Base-by-base conservation (phyloP, 2,329 filamentous ascomycete species). In the Calonectria honghensis region DNA sequence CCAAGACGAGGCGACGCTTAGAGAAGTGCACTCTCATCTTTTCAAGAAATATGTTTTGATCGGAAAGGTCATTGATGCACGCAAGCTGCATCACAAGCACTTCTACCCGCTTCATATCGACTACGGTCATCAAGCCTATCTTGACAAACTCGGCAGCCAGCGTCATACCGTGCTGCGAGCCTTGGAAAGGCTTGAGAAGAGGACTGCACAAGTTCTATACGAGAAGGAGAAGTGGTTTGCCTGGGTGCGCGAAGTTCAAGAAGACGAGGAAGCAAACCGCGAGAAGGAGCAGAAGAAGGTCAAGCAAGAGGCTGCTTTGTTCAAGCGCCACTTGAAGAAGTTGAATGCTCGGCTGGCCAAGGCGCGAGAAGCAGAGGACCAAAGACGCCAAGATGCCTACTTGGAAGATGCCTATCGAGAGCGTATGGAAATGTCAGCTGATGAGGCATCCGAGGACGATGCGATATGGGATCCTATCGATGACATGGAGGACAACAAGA, bases 201-300 rank as follows among this genome's bases (percentile, higher is more conserved):
- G 78, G 14, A 76, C 67, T 29, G 61, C 74, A n/a, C 5, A 79
- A 29, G 72, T 82, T 0, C 59, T 79, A 3, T 81, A 81, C 10
- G 65, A 75, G 66, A 81, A 80, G 16, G 79, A 79, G 18, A 63
- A 77, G 16, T 82, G 80, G 79, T 80, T 77, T 29, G 18, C 70
- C 0, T 82, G 80, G 81, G 79, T 81, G 1, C 76, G 77, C 7
- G 11, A 79, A n/a, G 77, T 61, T 0, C 79, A 81, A 11, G 78
- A 80, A 3, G 76, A 76, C 1, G 76, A 82, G 32, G 80, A 82
- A 18, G 77, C 73, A 1, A 79, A 54, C 13, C 75, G 76, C 0
- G 81, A 82, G 1, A 82, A 81, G 68, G 79, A 81, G 57, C 81
- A 82, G 59, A 82, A 82, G 66, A 81, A 80, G 75, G 24, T 82